Conservation (phyloP, 768 basidiomycete species). For the Imleria badia region DNA sequence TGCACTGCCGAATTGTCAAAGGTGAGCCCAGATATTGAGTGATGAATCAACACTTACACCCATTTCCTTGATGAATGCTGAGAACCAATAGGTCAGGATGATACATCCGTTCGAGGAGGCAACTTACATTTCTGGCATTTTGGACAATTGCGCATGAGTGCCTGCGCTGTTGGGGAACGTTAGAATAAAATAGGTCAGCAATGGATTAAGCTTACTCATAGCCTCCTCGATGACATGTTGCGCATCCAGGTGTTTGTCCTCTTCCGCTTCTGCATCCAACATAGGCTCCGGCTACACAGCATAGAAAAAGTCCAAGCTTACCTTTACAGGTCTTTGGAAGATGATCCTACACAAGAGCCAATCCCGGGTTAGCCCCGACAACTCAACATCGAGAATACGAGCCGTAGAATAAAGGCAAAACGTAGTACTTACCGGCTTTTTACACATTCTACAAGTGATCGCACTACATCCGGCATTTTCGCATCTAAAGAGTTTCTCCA, state of each 20-base stretch:
- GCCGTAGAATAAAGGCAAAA: not conserved
- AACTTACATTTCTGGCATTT: constrained; percentile 73
- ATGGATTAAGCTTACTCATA: constrained; percentile 62
- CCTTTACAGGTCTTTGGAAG: constrained; percentile 80
- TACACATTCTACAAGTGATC: constrained; percentile 79
- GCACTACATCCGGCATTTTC: constrained; percentile 66
- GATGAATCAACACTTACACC: constrained; percentile 52
- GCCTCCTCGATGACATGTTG: constrained; percentile 87
- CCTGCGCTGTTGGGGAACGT: constrained; percentile 50
- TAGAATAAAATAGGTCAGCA: not conserved
- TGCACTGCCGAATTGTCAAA: constrained; percentile 55
- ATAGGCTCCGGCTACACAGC: not conserved
- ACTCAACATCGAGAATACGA: not conserved
- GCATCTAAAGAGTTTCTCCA: constrained; percentile 61
- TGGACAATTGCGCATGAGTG: constrained; percentile 87
- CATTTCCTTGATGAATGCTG: constrained; percentile 76
- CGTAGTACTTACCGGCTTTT: constrained; percentile 59
- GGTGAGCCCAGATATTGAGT: not conserved
- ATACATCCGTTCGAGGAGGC: not conserved
- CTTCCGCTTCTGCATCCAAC: constrained; percentile 57
- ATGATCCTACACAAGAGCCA: constrained; percentile 55
- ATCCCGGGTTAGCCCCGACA: constrained; percentile 1
- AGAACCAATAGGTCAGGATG: constrained; percentile 1
- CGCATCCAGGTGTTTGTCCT: constrained; percentile 71
- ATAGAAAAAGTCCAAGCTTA: constrained; percentile 20